Evolutionary conservation across 2,329 filamentous ascomycete species (phyloP).

Genomic region (Hypoxylon sp.): DNA sequence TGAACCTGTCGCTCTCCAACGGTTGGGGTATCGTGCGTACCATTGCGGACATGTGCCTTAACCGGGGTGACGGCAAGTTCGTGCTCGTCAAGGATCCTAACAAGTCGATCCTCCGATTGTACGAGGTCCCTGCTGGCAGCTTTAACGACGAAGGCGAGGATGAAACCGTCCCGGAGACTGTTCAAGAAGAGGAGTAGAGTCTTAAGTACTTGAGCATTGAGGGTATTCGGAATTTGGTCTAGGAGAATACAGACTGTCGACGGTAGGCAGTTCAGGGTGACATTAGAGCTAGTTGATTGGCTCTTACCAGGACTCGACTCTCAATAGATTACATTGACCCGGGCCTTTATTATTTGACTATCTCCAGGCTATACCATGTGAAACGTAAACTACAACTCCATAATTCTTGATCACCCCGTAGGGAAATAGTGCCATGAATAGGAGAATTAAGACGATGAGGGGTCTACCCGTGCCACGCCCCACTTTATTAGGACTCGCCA

Average conservation of each 20-base stretch:
- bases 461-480: too few relatives aligned
- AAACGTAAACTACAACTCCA: neutral
- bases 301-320: slow-evolving; percentile 4
- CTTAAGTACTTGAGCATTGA: neutral
- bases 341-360: neutral
- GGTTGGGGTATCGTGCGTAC: slow-evolving; percentile 99
- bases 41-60: slow-evolving; percentile 93
- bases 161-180: slow-evolving; percentile 68
- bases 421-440: neutral
- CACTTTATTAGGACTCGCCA: too few relatives aligned
- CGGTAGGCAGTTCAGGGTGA: neutral
- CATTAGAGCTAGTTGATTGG: neutral
- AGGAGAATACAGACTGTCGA: slow-evolving; percentile 3
- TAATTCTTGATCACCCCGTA: neutral
- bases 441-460: slow-evolving; percentile 1
- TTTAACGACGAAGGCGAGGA: slow-evolving; percentile 93
- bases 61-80: slow-evolving; percentile 83
- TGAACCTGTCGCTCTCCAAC: slow-evolving; percentile 97
- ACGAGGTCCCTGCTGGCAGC: slow-evolving; percentile 87
- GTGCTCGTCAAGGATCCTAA: slow-evolving; percentile 92
- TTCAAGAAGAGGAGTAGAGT: slow-evolving; percentile 52
- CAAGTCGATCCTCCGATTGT: slow-evolving; percentile 93
- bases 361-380: neutral
- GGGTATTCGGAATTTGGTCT: slow-evolving; percentile 2
- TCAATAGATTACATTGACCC: slow-evolving; percentile 17